Evolutionary conservation across 2,329 filamentous ascomycete species (phyloP), one percentile per base, ranked within the genome.

Genomic region (Colletotrichum costaricense): DNA sequence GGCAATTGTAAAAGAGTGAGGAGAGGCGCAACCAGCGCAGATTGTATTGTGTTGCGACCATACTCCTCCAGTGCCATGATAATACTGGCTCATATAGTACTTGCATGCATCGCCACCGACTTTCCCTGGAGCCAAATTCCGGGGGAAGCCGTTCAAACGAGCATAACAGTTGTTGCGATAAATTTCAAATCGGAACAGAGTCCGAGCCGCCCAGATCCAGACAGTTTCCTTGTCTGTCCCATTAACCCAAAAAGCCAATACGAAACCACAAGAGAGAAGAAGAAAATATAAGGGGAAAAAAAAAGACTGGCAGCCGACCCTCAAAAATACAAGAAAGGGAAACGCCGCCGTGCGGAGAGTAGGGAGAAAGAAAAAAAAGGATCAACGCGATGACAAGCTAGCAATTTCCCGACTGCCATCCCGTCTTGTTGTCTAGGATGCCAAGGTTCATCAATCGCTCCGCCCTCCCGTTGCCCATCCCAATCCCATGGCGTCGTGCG

Each of bases 171-270:
- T 49, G 35, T 71, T 66, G 71, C 62, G 28, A 55, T 26, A 42
- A 57, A 62, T 66, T 46, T 70, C 71, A 73, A 66, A 66, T 66
- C 71, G 71, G 71, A 49, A 73, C 71, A 60, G 55, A 57, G 71
- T 71, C 71, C 71, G 60, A 71, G 60, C 67, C 71, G 56, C 67
- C 70, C 66, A 59, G 55, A 66, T 46, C 33, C 6, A 62, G 60
- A 69, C 54, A 62, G 54, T 60, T 22, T 22, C 60, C 60, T n/a
- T 56, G 35, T 38, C 35, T 30, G 49, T 38, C 65, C 59, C 59
- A 49, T 62, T 57, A 62, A 42, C 70, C 59, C 49, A 58, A 59
- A 33, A 33, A 67, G 33, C 49, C 49, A 9, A 22, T 24, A 33
- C 14, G 22, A 26, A 57, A 19, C 19, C 19, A 19, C n/a, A 49